A percentile compares a stretch with the other conserved stretches of the same genome.
Conservation (phyloP, 208 protist species). For the Wallacemonas sp. region DNA sequence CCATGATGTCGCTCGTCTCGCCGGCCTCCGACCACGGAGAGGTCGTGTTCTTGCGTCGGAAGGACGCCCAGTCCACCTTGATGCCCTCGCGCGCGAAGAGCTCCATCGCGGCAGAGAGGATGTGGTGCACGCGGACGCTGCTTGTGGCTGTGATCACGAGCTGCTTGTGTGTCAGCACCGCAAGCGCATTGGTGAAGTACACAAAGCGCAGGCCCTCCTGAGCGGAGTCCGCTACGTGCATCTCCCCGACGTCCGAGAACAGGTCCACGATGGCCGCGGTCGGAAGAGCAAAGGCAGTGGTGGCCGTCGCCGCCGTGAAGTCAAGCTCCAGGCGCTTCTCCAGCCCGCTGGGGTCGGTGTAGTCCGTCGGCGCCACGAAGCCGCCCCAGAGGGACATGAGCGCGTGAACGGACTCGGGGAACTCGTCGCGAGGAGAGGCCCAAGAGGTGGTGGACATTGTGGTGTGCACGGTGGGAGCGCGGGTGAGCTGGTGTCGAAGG, state of each 20-base stretch:
- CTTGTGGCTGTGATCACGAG: slow-evolving; percentile 55
- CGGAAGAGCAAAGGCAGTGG: slow-evolving; percentile 20
- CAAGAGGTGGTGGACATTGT: slow-evolving; percentile 32
- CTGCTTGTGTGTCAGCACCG: slow-evolving; percentile 46
- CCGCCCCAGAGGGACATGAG: slow-evolving; percentile 89
- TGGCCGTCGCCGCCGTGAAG: slow-evolving; percentile 35
- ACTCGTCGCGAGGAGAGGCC: slow-evolving; percentile 55
- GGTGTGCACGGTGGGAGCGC: neutral
- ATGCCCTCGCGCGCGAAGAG: slow-evolving; percentile 33
- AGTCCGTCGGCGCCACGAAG: slow-evolving; percentile 50
- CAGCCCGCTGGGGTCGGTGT: slow-evolving; percentile 54
- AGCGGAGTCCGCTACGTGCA: slow-evolving; percentile 35
- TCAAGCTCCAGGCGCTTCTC: slow-evolving; percentile 90
- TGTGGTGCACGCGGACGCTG: slow-evolving; percentile 69
- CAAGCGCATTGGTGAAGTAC: slow-evolving; percentile 49
- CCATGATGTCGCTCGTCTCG: slow-evolving; percentile 85
- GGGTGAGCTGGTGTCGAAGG: neutral
- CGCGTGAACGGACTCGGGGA: slow-evolving; percentile 77
- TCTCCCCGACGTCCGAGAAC: slow-evolving; percentile 40
- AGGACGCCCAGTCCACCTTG: slow-evolving; percentile 80
- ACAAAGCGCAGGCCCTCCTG: slow-evolving; percentile 37
- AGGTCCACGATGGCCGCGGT: slow-evolving; percentile 39
- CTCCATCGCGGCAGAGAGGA: slow-evolving; percentile 46
- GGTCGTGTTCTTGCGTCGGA: slow-evolving; percentile 77
- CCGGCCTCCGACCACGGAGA: slow-evolving; percentile 62